phyloP scores from a whole-genome alignment of 2,329 filamentous ascomycete genomes.

The Scopulariopsis brevicaulis region DNA sequence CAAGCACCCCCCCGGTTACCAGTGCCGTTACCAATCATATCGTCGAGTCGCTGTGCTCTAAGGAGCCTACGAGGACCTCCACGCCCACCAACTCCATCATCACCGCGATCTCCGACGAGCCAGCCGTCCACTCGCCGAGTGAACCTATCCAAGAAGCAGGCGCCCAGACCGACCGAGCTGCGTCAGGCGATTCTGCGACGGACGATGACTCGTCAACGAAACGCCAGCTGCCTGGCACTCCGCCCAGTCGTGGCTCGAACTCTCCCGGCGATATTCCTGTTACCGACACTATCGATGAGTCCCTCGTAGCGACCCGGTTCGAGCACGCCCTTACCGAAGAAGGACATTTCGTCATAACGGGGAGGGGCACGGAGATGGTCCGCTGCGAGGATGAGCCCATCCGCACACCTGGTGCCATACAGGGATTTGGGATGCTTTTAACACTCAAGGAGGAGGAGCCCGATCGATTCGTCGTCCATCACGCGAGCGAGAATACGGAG shows the following conservation, averaged over 20 bases:
- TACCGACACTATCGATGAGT: neutral
- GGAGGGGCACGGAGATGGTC: slow-evolving; percentile 61
- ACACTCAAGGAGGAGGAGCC: slow-evolving; percentile 61
- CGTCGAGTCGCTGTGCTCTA: too few relatives aligned
- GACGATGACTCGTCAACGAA: neutral
- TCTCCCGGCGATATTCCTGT: neutral
- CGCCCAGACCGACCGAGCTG: neutral
- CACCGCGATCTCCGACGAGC: neutral
- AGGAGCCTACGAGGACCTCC: too few relatives aligned
- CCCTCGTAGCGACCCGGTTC: slow-evolving; percentile 29
- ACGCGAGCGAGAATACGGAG: slow-evolving; percentile 73
- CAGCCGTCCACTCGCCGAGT: neutral
- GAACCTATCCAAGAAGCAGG: neutral
- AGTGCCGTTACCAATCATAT: too few relatives aligned
- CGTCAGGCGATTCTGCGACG: neutral
- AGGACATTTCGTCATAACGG: slow-evolving; percentile 75
- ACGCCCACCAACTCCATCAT: neutral
- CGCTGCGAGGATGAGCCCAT: slow-evolving; percentile 88
- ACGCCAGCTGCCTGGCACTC: neutral
- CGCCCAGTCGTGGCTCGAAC: neutral
- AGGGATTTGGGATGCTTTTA: slow-evolving; percentile 68
- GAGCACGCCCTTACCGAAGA: slow-evolving; percentile 65
- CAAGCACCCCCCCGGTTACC: too few relatives aligned
- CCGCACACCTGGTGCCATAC: slow-evolving; percentile 71
- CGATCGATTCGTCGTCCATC: slow-evolving; percentile 56